phyloP scores from a whole-genome alignment of 768 basidiomycete species.

The Baorangia bicolor region DNA sequence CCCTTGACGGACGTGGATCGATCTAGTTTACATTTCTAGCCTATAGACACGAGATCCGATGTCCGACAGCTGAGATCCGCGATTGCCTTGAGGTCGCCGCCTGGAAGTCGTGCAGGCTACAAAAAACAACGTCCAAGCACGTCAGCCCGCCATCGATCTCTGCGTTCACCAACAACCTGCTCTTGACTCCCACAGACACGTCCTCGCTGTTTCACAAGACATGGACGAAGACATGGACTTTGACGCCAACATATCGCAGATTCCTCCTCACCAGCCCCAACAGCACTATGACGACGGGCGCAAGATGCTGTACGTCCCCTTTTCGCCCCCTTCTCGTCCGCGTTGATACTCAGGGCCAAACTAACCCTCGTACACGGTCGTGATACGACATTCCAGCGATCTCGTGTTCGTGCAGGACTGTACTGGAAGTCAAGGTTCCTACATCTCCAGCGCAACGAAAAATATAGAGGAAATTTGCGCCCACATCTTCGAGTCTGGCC shows the following conservation, averaged over 20 bases:
- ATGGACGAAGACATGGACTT: constrained; percentile 87
- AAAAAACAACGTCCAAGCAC: constrained; percentile 14
- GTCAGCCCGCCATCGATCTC: constrained; percentile 15
- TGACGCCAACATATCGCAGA: constrained; percentile 39
- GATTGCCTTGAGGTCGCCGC: constrained; percentile 36
- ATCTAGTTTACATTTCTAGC: constrained; percentile 6
- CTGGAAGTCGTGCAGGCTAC: constrained; percentile 23
- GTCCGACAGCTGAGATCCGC: constrained; percentile 37
- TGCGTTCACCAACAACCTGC: constrained; percentile 8
- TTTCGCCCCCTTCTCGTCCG: neutral
- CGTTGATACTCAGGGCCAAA: constrained; percentile 11
- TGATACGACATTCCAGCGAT: constrained; percentile 50
- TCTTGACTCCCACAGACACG: neutral
- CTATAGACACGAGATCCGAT: constrained; percentile 33
- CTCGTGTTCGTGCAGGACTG: constrained; percentile 96
- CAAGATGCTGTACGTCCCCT: constrained; percentile 70
- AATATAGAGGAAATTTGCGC: constrained; percentile 96
- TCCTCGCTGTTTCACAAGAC: constrained; percentile 10
- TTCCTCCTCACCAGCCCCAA: constrained; percentile 35
- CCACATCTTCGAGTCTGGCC: constrained; percentile 92
- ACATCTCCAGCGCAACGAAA: constrained; percentile 91
- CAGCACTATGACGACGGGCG: constrained; percentile 41
- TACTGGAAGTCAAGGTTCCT: constrained; percentile 88
- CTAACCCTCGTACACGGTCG: constrained; percentile 10
- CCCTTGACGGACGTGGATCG: constrained; percentile 16